Conservation (phyloP, 2,329 filamentous ascomycete genomes). For the Claviceps africana region DNA sequence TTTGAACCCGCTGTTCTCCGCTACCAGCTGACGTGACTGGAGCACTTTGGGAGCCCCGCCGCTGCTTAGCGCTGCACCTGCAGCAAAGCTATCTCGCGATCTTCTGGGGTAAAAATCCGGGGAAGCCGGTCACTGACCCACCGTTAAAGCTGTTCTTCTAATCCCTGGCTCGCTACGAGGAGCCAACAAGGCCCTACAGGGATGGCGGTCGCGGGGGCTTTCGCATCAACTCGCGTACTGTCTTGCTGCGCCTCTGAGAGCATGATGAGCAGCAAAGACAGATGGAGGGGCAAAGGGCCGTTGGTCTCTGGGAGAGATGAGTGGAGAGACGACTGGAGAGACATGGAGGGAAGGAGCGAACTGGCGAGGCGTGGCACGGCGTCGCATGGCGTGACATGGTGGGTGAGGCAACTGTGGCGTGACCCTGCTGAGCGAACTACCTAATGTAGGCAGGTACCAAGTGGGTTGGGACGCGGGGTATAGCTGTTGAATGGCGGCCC, state of each 20-base stretch:
- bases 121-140: constrained; percentile 13
- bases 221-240: background rate
- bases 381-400: background rate
- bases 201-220: background rate
- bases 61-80: constrained; percentile 4
- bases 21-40: background rate
- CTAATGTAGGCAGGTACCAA: too few relatives aligned
- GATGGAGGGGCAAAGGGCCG: background rate
- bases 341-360: background rate
- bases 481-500: too few relatives aligned
- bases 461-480: background rate
- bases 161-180: background rate
- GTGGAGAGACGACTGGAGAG: background rate
- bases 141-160: background rate
- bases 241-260: background rate
- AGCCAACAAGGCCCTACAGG: background rate
- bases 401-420: constrained; percentile 1
- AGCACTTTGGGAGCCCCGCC: background rate
- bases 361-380: background rate
- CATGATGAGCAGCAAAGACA: background rate
- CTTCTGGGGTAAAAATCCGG: constrained; percentile 13
- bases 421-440: constrained; percentile 1
- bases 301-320: background rate
- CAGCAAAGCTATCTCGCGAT: constrained; percentile 8
- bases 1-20: background rate